Evolutionary conservation across 257 asterid species (phyloP), one percentile per base, ranked within the genome.

Genomic region (Petunia axillaris): DNA sequence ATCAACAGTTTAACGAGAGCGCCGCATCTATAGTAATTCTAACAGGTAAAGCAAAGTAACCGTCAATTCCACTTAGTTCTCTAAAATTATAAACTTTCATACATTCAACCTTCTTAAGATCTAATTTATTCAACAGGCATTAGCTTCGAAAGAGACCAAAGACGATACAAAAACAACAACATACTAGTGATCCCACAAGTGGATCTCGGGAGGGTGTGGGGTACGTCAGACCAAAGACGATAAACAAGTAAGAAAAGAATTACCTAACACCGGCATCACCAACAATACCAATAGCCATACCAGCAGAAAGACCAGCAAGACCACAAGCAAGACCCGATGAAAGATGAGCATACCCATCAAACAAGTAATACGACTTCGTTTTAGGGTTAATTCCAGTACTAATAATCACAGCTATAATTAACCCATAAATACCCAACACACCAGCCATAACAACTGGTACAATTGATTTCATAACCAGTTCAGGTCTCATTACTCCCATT

Each of bases 401-500:
- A 68, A 76, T 76, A 15, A 76, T 76, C 14, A 76, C 80, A 40
- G 80, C 80, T 55, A 76, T 76, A n/a, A 76, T 76, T 55, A 76
- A n/a, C 1, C 80, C 80, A 58, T 76, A 76, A 13, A 76, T 76
- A 57, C 80, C 80, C 36, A 76, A 48, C 54, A 76, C 80, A 58
- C 80, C 80, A 40, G 80, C 80, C 80, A 76, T 76, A 38, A 76
- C 80, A 38, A 76, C 80, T 2, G 80, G 80, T 13, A 76, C 80
- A 43, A 76, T 76, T 8, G 80, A 76, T 16, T 76, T 76, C 80
- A 76, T 76, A 54, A 76, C 80, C 80, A 76, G 80, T 68, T 76
- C 80, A 14, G 80, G 80, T 68, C 80, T 58, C 80, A 76, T 76
- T 57, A 76, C 80, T 6, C 80, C 80, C 80, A 76, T 76, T 14